phyloP scores from a whole-genome alignment of 768 basidiomycete species.

The Cubamyces lactineus region DNA sequence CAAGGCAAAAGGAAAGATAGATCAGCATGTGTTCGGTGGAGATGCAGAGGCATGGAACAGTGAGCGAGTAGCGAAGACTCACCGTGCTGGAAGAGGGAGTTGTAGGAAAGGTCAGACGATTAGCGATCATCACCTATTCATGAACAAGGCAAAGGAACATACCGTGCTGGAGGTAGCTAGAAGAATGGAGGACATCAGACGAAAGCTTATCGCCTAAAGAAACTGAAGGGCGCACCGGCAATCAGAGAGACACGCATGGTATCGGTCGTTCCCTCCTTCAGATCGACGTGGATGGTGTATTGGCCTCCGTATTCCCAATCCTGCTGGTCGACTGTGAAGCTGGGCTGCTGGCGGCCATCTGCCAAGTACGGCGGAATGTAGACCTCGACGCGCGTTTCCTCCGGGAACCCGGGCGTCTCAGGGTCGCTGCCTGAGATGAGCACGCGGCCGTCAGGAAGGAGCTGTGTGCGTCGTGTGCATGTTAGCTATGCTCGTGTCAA shows the following conservation, averaged over 20 bases:
- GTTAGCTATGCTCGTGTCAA: neutral
- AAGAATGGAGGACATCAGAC: slow-evolving; percentile 17
- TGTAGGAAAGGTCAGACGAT: neutral
- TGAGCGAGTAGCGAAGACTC: neutral
- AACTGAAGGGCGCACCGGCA: slow-evolving; percentile 49
- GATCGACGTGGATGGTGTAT: slow-evolving; percentile 54
- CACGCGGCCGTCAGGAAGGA: slow-evolving; percentile 76
- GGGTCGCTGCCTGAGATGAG: slow-evolving; percentile 80
- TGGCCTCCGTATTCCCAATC: slow-evolving; percentile 66
- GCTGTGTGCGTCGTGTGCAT: slow-evolving; percentile 23
- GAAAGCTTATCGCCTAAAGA: neutral
- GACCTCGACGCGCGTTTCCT: slow-evolving; percentile 78
- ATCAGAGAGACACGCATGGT: slow-evolving; percentile 65
- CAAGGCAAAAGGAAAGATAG: neutral
- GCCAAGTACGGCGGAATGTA: slow-evolving; percentile 89
- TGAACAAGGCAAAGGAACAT: neutral
- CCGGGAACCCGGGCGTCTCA: slow-evolving; percentile 60
- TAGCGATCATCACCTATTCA: neutral
- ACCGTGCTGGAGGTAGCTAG: slow-evolving; percentile 72
- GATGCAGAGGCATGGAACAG: neutral
- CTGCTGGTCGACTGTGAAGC: slow-evolving; percentile 55
- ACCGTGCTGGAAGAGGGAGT: slow-evolving; percentile 18
- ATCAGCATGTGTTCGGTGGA: neutral
- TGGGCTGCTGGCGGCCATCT: slow-evolving; percentile 62
- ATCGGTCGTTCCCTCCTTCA: slow-evolving; percentile 44